These are phyloP conservation scores for Tuber aestivum DNA, from an alignment of 495 filamentous ascomycete species.

Conservation along the genomic window DNA sequence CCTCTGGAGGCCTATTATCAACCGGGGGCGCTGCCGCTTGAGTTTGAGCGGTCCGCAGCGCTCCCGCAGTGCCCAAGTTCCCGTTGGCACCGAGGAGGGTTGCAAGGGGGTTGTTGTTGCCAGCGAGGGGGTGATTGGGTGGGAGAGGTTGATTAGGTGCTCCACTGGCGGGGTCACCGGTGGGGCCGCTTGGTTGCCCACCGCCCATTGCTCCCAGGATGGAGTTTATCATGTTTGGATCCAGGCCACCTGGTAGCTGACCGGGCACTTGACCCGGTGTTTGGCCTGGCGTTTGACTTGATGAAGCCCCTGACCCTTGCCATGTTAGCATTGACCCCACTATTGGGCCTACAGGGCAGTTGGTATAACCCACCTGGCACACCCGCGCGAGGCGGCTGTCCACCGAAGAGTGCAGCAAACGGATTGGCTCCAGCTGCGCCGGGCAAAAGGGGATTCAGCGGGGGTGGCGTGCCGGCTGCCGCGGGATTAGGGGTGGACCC, in stretches of 20 bases:
- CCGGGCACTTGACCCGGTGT: conserved; percentile 12
- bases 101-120: conserved; percentile 7
- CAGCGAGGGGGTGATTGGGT: not conserved
- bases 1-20: conserved; percentile 87
- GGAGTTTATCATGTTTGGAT: conserved; percentile 47
- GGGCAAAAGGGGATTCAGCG: conserved; percentile 46
- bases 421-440: conserved; percentile 58
- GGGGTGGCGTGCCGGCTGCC: conserved; percentile 41
- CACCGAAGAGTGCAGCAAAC: conserved; percentile 63
- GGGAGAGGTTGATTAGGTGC: not conserved
- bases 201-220: conserved; percentile 43
- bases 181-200: not conserved
- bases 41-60: conserved; percentile 16
- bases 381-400: conserved; percentile 38
- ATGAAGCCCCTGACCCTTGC: conserved; percentile 25
- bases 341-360: conserved; percentile 27
- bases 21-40: conserved; percentile 48
- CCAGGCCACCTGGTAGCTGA: conserved; percentile 21
- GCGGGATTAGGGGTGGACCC: conserved; percentile 43
- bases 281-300: conserved; percentile 19
- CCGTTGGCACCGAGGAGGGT: conserved; percentile 6
- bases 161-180: not conserved
- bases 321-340: conserved; percentile 32
- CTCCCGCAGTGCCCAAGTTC: conserved; percentile 5
- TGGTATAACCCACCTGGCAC: not conserved